These are phyloP conservation scores for Cyclotella cryptica DNA, from an alignment of 108 stramenopile genomes.

Conservation along the genomic window DNA sequence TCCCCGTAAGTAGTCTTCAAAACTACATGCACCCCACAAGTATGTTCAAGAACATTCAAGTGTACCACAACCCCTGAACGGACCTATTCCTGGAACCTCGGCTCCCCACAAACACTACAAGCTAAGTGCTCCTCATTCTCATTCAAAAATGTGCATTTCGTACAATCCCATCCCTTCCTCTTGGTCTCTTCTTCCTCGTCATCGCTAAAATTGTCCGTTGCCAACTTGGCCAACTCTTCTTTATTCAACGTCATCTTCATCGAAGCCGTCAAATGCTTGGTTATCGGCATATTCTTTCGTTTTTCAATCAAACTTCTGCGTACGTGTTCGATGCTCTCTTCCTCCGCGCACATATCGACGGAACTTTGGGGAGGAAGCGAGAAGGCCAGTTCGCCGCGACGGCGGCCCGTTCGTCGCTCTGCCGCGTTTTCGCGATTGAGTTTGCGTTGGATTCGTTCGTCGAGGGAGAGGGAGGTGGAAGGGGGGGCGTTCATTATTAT, in stretches of 20 bases:
- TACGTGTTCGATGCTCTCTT: not conserved
- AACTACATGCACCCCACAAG: too few species aligned
- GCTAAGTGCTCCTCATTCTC: conserved; percentile 12
- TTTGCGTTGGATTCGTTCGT: conserved; percentile 15
- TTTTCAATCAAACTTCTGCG: not conserved
- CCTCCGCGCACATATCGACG: not conserved
- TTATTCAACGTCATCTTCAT: conserved; percentile 2
- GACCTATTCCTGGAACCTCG: not conserved
- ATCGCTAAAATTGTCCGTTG: not conserved
- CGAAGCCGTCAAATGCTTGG: conserved; percentile 2
- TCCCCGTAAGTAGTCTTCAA: too few species aligned
- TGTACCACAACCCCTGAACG: too few species aligned
- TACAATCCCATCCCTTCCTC: conserved; percentile 6
- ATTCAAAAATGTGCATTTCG: conserved; percentile 14
- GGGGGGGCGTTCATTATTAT: not conserved
- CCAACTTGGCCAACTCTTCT: conserved; percentile 9
- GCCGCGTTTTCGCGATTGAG: conserved; percentile 4
- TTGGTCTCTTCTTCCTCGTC: conserved; percentile 2
- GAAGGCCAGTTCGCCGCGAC: not conserved
- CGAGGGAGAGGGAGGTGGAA: not conserved
- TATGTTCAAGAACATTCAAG: too few species aligned
- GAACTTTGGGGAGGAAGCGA: conserved; percentile 1
- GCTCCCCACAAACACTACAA: conserved; percentile 11
- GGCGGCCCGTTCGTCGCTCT: not conserved
- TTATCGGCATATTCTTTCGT: conserved; percentile 17